Percentiles rank a stretch among this genome's conserved stretches.
Evolutionary conservation across 148 eudicot genomes (phyloP).

Genomic region (Nyssa sinensis): DNA sequence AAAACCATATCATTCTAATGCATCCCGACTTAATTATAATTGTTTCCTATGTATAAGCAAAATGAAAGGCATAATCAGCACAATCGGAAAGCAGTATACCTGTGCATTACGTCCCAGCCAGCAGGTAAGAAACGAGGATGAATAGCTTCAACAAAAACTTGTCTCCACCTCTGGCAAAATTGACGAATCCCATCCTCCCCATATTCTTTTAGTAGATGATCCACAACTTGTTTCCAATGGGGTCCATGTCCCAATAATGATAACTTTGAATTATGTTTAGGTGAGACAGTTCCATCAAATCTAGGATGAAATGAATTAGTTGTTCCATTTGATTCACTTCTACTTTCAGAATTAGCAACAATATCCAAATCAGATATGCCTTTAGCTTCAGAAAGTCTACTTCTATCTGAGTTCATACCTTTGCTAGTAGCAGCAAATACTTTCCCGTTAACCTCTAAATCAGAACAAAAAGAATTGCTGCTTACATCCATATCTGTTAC

Average conservation of each 20-base stretch:
- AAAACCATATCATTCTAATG: not conserved
- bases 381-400: slow-evolving; percentile 21
- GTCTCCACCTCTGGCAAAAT: slow-evolving; percentile 97
- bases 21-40: not conserved
- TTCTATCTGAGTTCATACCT: slow-evolving; percentile 6
- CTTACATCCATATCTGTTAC: slow-evolving; percentile 23
- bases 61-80: not conserved
- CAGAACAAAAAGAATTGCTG: slow-evolving; percentile 16
- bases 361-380: slow-evolving; percentile 20
- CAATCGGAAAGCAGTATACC: slow-evolving; percentile 39
- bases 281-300: slow-evolving; percentile 20
- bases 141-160: slow-evolving; percentile 82
- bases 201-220: slow-evolving; percentile 51
- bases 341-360: slow-evolving; percentile 25
- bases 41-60: not conserved
- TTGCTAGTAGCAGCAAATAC: slow-evolving; percentile 12
- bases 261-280: slow-evolving; percentile 53
- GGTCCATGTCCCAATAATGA: slow-evolving; percentile 97
- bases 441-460: slow-evolving; percentile 18
- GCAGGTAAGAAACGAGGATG: slow-evolving; percentile 84
- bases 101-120: slow-evolving; percentile 97
- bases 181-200: slow-evolving; percentile 89
- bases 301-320: slow-evolving; percentile 12
- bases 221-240: slow-evolving; percentile 90
- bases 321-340: slow-evolving; percentile 21